Evolutionary conservation across 1,139 yeast genomes (phyloP).

Genomic region (Scheffersomyces quercinus): DNA sequence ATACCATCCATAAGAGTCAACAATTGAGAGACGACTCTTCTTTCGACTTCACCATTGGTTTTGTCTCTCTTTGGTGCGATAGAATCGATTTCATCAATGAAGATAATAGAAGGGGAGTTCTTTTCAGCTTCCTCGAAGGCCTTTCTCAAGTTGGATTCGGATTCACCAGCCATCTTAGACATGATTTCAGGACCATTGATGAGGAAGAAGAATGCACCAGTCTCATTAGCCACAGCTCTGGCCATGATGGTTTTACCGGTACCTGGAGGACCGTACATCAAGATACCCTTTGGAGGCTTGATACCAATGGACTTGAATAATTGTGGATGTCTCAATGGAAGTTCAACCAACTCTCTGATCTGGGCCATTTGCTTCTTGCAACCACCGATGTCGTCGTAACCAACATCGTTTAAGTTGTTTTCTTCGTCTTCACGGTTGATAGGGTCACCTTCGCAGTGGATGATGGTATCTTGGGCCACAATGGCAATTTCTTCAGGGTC

Average conservation of each 20-base stretch:
- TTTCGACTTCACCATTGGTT: slow-evolving; percentile 96
- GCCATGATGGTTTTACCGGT: slow-evolving; percentile 99
- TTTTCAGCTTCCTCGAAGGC: slow-evolving; percentile 99
- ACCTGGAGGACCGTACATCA: slow-evolving; percentile 99
- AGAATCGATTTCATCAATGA: slow-evolving; percentile 97
- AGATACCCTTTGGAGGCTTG: slow-evolving; percentile 94
- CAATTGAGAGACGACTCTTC: slow-evolving; percentile 97
- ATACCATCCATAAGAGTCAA: slow-evolving; percentile 98
- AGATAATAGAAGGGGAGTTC: slow-evolving; percentile 95
- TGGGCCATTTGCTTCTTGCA: slow-evolving; percentile 99
- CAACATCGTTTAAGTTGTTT: slow-evolving; percentile 92
- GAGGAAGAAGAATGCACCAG: slow-evolving; percentile 97
- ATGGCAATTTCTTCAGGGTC: slow-evolving; percentile 98
- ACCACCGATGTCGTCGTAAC: slow-evolving; percentile 99
- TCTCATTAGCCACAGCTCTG: slow-evolving; percentile 98
- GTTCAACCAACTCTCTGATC: slow-evolving; percentile 93
- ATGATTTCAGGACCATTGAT: slow-evolving; percentile 99
- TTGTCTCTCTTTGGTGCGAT: slow-evolving; percentile 99
- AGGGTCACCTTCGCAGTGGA: slow-evolving; percentile 99
- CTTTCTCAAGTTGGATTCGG: slow-evolving; percentile 94
- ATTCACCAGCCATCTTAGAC: slow-evolving; percentile 99
- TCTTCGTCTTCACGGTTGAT: slow-evolving; percentile 99
- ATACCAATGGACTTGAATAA: slow-evolving; percentile 95
- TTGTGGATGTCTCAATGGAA: slow-evolving; percentile 96
- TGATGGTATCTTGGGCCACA: slow-evolving; percentile 97